Evolutionary conservation across 2,329 filamentous ascomycete genomes (phyloP).

Genomic region (Nemania sp.): DNA sequence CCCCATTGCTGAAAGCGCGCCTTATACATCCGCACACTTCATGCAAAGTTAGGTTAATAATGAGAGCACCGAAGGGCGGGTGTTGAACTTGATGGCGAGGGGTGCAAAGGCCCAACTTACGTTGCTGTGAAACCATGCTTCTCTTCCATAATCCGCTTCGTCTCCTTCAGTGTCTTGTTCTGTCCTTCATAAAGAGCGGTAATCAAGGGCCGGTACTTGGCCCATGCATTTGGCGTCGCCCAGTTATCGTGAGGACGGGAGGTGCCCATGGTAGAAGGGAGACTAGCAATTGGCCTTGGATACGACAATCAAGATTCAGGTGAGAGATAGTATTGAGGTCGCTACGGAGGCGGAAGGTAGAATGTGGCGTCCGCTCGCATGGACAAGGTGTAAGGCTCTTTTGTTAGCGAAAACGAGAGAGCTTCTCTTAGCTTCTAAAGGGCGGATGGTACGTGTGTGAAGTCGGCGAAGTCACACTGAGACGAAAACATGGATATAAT

Average conservation of each 20-base stretch:
- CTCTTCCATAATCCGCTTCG: conserved; percentile 37
- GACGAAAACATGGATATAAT: conserved; percentile 10
- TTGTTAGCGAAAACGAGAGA: not conserved
- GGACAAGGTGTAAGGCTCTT: not conserved
- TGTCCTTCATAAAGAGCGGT: conserved; percentile 36
- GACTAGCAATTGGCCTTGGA: not conserved
- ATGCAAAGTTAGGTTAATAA: conserved; percentile 9
- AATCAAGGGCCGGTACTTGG: conserved; percentile 31
- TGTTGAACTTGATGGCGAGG: not conserved
- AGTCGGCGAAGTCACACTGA: not conserved
- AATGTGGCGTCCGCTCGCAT: too few species aligned
- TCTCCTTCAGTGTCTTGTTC: conserved; percentile 39
- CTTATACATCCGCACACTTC: conserved; percentile 39
- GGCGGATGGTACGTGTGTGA: conserved; percentile 9
- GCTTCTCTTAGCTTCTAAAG: not conserved
- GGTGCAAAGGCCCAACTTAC: conserved; percentile 29
- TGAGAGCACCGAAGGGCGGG: not conserved
- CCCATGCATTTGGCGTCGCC: conserved; percentile 36
- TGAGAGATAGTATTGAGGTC: not conserved
- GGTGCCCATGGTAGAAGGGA: conserved; percentile 25
- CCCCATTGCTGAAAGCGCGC: conserved; percentile 39
- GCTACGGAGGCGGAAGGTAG: conserved; percentile 5
- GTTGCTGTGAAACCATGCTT: conserved; percentile 57
- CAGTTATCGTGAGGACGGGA: conserved; percentile 31
- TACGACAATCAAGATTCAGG: not conserved